Conservation (phyloP, 768 basidiomycete genomes). For the Rhodosporidiobolus odoratus region DNA sequence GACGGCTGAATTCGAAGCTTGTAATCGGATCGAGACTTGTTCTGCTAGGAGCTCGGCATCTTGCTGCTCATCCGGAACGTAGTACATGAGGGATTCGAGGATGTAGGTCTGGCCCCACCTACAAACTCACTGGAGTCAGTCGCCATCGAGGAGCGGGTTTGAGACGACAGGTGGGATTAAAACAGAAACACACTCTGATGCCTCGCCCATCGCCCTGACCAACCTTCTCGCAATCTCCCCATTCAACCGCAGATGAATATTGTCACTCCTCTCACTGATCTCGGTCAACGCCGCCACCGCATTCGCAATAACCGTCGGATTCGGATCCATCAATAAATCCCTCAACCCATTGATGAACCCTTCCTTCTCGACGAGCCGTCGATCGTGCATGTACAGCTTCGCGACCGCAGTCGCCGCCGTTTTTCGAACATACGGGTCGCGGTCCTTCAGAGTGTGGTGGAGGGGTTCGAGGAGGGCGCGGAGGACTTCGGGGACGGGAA, state of each 20-base stretch:
- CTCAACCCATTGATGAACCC: constrained; percentile 87
- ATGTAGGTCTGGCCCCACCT: constrained; percentile 99
- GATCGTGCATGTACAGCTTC: constrained; percentile 85
- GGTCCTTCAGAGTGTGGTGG: constrained; percentile 83
- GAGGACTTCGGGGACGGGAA: constrained; percentile 77
- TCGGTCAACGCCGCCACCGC: constrained; percentile 95
- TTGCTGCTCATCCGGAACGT: constrained; percentile 76
- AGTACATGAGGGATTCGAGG: constrained; percentile 84
- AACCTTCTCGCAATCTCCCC: constrained; percentile 80
- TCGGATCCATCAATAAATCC: constrained; percentile 84
- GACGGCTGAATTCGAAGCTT: constrained; percentile 99
- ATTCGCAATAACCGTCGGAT: constrained; percentile 95
- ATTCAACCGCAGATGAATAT: constrained; percentile 86
- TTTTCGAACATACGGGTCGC: constrained; percentile 96
- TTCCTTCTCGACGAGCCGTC: constrained; percentile 74
- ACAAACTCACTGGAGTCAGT: not conserved
- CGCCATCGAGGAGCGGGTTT: constrained; percentile 16
- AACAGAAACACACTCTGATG: constrained; percentile 75
- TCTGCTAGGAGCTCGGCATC: constrained; percentile 97
- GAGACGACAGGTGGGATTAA: not conserved
- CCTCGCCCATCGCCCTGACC: constrained; percentile 83
- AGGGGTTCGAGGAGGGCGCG: constrained; percentile 82
- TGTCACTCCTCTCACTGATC: constrained; percentile 89
- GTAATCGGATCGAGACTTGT: constrained; percentile 82
- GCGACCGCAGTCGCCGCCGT: constrained; percentile 97